These are phyloP conservation scores for Psilocybe mexicana DNA, from an alignment of 1,284 basidiomycete species.

Conservation along the genomic window DNA sequence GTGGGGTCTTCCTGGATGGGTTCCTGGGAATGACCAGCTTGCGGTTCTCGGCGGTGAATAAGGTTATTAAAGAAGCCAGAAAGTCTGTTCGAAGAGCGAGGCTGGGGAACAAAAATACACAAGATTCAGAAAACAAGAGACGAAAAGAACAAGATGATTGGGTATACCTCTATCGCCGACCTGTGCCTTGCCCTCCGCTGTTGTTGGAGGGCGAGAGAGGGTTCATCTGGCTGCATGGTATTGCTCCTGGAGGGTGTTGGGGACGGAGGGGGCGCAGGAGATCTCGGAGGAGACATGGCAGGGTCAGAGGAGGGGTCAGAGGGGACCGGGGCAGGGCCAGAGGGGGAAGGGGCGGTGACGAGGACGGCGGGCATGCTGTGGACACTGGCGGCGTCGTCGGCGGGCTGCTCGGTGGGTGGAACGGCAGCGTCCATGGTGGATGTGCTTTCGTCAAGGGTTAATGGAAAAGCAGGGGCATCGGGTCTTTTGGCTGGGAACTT, in stretches of 20 bases:
- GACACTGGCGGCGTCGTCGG: constrained; percentile 49
- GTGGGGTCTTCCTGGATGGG: constrained; percentile 26
- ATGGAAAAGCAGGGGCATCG: background rate
- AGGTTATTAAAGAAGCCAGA: constrained; percentile 81
- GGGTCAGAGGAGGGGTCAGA: constrained; percentile 26
- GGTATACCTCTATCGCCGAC: constrained; percentile 47
- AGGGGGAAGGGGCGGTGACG: constrained; percentile 40
- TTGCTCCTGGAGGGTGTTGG: constrained; percentile 26
- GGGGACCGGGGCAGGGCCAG: constrained; percentile 21
- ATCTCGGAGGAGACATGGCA: constrained; percentile 23
- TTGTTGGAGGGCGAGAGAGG: constrained; percentile 25
- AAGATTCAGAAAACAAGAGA: constrained; percentile 4
- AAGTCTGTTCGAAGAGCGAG: constrained; percentile 66
- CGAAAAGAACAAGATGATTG: background rate
- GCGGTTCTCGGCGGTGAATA: constrained; percentile 66
- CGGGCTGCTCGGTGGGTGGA: constrained; percentile 13
- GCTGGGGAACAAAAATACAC: constrained; percentile 32
- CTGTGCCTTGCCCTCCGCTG: constrained; percentile 41
- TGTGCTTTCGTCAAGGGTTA: background rate
- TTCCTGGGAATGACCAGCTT: constrained; percentile 25
- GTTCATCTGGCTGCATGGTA: constrained; percentile 29
- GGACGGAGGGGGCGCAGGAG: background rate
- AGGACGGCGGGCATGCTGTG: constrained; percentile 59
- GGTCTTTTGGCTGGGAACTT: background rate
- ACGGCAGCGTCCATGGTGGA: constrained; percentile 28